phyloP scores from a whole-genome alignment of 208 protist species.

The Wallacemonas sp. region DNA sequence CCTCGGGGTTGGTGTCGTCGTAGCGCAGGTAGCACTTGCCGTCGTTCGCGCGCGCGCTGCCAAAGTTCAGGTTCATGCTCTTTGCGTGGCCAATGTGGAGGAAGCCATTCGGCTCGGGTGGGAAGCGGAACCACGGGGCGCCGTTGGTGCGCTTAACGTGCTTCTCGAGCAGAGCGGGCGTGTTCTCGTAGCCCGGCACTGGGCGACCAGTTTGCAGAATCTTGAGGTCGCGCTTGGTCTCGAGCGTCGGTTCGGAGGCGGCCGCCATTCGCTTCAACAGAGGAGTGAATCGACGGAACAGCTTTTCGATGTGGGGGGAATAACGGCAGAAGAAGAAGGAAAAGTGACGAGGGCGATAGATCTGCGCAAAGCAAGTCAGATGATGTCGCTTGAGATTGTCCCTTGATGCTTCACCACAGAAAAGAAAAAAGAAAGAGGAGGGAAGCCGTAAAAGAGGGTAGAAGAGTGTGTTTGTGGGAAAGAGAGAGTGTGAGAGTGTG shows the following conservation, averaged over 20 bases:
- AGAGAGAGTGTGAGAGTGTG: not conserved
- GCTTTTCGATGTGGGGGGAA: constrained; percentile 17
- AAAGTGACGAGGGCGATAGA: no score
- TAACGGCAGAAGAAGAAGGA: constrained; percentile 1
- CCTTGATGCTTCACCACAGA: no score
- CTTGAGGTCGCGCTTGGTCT: constrained; percentile 77
- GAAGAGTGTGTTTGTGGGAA: not conserved
- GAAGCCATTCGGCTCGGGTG: constrained; percentile 97
- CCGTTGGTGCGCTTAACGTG: constrained; percentile 65
- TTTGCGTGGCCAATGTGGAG: constrained; percentile 99
- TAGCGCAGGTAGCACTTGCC: constrained; percentile 98
- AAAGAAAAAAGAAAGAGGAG: not conserved
- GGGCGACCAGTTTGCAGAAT: constrained; percentile 83
- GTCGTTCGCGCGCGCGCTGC: constrained; percentile 90
- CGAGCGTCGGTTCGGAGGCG: constrained; percentile 28
- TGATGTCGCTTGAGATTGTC: no score
- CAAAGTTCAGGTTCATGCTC: constrained; percentile 99
- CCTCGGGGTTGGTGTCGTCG: constrained; percentile 99
- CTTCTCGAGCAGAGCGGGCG: constrained; percentile 62
- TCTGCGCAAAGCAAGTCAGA: no score
- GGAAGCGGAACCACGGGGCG: constrained; percentile 94
- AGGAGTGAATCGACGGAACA: constrained; percentile 45
- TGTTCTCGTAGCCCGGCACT: constrained; percentile 78
- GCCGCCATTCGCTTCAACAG: constrained; percentile 43
- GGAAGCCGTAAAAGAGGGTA: not conserved